Percentiles rank a stretch among this genome's conserved stretches.
Conservation (phyloP, 129 eudicot species). For the Chrysanthemum lavandulifolium region DNA sequence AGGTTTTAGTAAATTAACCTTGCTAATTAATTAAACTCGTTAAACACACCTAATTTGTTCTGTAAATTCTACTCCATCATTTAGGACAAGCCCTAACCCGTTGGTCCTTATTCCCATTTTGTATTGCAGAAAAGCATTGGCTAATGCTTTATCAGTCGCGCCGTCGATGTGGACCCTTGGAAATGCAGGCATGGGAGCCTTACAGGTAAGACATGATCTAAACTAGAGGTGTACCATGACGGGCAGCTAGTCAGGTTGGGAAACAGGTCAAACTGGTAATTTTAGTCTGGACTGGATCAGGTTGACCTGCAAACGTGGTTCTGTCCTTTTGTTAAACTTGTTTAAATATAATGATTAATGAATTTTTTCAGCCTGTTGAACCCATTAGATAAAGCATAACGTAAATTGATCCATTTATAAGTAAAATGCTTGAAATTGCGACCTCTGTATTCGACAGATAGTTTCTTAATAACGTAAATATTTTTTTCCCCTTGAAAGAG, state of each 20-base stretch:
- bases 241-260: background rate
- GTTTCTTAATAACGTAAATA: background rate
- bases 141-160: conserved; percentile 92
- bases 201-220: conserved; percentile 60
- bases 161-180: conserved; percentile 99
- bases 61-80: too few relatives aligned
- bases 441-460: conserved; percentile 1
- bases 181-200: conserved; percentile 99
- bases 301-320: background rate
- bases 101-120: conserved; percentile 7
- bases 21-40: too few relatives aligned
- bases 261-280: background rate
- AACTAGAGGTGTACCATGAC: background rate
- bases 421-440: background rate
- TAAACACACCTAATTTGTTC: too few relatives aligned
- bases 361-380: background rate
- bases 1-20: too few relatives aligned
- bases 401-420: background rate
- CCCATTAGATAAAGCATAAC: background rate
- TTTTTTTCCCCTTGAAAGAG: background rate
- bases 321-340: background rate
- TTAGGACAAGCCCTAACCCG: background rate
- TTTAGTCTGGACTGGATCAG: background rate
- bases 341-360: background rate
- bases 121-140: conserved; percentile 78